These are phyloP conservation scores for Parachaetomium inaequale DNA, from an alignment of 495 filamentous ascomycete species.

Conservation along the genomic window DNA sequence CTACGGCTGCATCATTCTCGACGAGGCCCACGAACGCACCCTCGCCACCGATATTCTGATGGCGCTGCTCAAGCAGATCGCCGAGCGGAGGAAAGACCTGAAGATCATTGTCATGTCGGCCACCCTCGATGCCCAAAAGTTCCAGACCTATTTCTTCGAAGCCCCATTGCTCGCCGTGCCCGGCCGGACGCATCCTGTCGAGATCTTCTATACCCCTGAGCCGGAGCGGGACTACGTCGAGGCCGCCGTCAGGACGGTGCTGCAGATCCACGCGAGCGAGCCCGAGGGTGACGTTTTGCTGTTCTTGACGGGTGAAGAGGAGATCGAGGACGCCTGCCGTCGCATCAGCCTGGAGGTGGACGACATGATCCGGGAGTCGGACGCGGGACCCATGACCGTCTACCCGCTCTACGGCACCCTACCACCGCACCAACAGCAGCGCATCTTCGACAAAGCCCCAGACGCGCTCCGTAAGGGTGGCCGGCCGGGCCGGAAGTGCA, in stretches of 20 bases:
- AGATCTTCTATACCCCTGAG: constrained; percentile 97
- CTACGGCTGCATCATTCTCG: constrained; percentile 97
- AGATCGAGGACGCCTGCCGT: constrained; percentile 93
- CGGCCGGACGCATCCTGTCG: constrained; percentile 91
- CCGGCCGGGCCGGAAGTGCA: constrained; percentile 86
- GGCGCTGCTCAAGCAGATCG: constrained; percentile 88
- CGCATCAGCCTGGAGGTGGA: constrained; percentile 89
- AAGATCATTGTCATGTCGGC: constrained; percentile 99
- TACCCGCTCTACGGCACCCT: constrained; percentile 95
- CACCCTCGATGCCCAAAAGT: constrained; percentile 94
- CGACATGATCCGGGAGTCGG: constrained; percentile 84
- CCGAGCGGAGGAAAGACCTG: constrained; percentile 70
- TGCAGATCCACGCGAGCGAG: constrained; percentile 93
- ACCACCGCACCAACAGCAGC: constrained; percentile 87
- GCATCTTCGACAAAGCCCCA: constrained; percentile 89
- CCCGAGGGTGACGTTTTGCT: constrained; percentile 91
- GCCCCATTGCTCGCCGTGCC: constrained; percentile 92
- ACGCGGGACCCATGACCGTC: constrained; percentile 82
- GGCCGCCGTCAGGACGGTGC: constrained; percentile 85
- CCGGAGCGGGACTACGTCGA: constrained; percentile 96
- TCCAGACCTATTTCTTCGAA: constrained; percentile 95
- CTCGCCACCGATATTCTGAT: constrained; percentile 94
- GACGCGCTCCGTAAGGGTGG: constrained; percentile 67
- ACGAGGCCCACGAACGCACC: constrained; percentile 96
- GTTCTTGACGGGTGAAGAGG: constrained; percentile 97